phyloP scores from a whole-genome alignment of 768 basidiomycete species.

The Omphalotus guepiniiformis region DNA sequence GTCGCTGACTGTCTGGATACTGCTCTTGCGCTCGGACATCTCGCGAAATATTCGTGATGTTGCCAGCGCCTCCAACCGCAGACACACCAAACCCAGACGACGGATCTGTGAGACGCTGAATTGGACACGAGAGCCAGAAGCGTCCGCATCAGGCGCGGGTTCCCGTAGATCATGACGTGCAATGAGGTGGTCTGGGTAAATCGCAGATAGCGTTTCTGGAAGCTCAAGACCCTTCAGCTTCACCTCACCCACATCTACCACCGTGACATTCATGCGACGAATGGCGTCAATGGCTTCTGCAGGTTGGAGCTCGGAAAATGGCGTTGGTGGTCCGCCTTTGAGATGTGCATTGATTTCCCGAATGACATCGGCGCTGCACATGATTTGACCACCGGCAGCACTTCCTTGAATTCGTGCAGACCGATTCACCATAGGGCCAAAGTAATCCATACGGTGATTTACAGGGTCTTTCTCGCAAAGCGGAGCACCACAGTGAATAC shows the following conservation, averaged over 20 bases:
- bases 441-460: conserved; percentile 96
- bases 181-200: conserved; percentile 74
- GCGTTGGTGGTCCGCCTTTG: conserved; percentile 54
- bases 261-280: conserved; percentile 60
- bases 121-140: conserved; percentile 50
- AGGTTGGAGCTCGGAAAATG: conserved; percentile 55
- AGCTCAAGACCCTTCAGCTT: conserved; percentile 94
- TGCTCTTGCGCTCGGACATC: conserved; percentile 39
- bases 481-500: conserved; percentile 89
- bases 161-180: conserved; percentile 63
- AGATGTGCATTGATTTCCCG: conserved; percentile 72
- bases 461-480: conserved; percentile 89
- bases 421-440: conserved; percentile 94
- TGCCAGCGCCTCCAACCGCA: conserved; percentile 77
- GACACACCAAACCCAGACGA: conserved; percentile 65
- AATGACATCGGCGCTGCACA: conserved; percentile 84
- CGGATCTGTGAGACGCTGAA: conserved; percentile 73
- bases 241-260: conserved; percentile 80
- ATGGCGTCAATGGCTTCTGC: conserved; percentile 70
- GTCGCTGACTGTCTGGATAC: conserved; percentile 28
- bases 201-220: conserved; percentile 79
- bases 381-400: conserved; percentile 91
- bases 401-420: conserved; percentile 77
- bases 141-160: conserved; percentile 22
- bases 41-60: conserved; percentile 56